These are phyloP conservation scores for Fraxinus excelsior DNA, from an alignment of 257 asterid species.

Conservation along the genomic window DNA sequence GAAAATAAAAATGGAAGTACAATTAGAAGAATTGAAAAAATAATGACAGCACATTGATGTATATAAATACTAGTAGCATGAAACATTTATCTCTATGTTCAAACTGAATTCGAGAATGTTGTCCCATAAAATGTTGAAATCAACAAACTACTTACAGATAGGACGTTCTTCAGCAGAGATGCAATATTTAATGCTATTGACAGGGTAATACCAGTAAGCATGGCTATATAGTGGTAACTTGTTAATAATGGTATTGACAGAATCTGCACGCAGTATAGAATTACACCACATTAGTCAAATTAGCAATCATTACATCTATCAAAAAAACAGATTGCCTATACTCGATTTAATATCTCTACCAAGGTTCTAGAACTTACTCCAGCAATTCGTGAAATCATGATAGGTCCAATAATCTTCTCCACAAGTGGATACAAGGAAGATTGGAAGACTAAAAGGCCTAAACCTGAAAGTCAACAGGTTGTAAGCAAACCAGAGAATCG, in stretches of 20 bases:
- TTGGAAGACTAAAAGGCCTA: conserved; percentile 70
- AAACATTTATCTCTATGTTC: no score
- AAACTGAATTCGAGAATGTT: no score
- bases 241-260: conserved; percentile 69
- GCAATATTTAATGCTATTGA: conserved; percentile 53
- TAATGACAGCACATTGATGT: no score
- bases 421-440: conserved; percentile 52
- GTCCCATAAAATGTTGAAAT: neutral
- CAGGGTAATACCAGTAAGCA: conserved; percentile 65
- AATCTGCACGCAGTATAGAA: conserved; percentile 43
- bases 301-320: no score
- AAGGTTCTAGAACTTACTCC: conserved; percentile 53
- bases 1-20: no score
- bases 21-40: no score
- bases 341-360: neutral
- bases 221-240: conserved; percentile 74
- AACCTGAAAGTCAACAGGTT: conserved; percentile 46
- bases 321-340: conserved; percentile 13
- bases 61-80: no score
- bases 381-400: conserved; percentile 52
- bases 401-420: conserved; percentile 61
- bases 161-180: conserved; percentile 62
- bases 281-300: neutral
- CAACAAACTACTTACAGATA: conserved; percentile 53
- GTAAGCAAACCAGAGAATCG: conserved; percentile 1